Evolutionary conservation across 192 early-diverging fungal species (phyloP).

Genomic region (Cladochytrium replicatum): DNA sequence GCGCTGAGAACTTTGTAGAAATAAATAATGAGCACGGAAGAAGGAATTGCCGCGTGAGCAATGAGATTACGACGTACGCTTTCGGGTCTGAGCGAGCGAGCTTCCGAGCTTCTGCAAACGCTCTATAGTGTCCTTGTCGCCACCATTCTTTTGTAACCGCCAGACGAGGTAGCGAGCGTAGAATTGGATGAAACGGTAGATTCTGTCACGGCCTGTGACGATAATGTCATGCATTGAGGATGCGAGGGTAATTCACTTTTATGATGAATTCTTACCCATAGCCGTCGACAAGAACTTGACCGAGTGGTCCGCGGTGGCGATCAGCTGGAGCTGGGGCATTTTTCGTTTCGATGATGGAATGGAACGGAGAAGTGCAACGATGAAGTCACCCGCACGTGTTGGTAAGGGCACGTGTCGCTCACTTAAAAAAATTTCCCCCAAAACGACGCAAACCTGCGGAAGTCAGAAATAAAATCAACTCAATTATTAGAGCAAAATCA

Average conservation of each 20-base stretch:
- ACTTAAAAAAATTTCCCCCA: too few relatives aligned
- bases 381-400: too few relatives aligned
- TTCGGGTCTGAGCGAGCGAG: slow-evolving; percentile 47
- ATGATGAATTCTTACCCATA: slow-evolving; percentile 11
- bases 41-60: background rate
- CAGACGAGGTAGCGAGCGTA: slow-evolving; percentile 55
- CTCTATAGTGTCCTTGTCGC: slow-evolving; percentile 43
- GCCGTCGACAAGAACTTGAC: slow-evolving; percentile 33
- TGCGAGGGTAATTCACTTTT: too few relatives aligned
- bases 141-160: slow-evolving; percentile 29
- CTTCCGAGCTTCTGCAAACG: slow-evolving; percentile 45
- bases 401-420: too few relatives aligned
- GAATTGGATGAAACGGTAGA: slow-evolving; percentile 76
- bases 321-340: too few relatives aligned
- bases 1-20: slow-evolving; percentile 48
- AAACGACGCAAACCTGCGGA: too few relatives aligned
- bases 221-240: background rate
- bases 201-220: slow-evolving; percentile 27
- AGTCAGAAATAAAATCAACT: too few relatives aligned
- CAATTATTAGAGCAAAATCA: too few relatives aligned
- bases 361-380: too few relatives aligned
- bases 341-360: too few relatives aligned
- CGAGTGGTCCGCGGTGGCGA: slow-evolving; percentile 22
- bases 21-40: background rate
- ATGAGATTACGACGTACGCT: slow-evolving; percentile 36